These are phyloP conservation scores for Moelleriella libera DNA, from an alignment of 2,329 filamentous ascomycete species.

Conservation along the genomic window DNA sequence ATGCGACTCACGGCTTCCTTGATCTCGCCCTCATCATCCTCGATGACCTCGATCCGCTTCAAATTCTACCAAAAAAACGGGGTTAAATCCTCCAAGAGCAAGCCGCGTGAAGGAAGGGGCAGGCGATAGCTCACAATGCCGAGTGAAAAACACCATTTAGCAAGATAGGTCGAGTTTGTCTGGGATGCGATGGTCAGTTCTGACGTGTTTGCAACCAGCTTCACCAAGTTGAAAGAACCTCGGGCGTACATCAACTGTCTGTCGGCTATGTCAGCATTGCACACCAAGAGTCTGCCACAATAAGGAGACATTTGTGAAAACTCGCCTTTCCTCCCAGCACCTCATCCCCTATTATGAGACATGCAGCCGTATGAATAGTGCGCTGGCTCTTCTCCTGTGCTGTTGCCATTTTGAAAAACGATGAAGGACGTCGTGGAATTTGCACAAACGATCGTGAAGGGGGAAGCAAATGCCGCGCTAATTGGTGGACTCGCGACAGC, in stretches of 20 bases:
- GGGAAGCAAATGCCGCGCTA: constrained; percentile 51
- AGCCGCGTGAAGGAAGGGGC: background rate
- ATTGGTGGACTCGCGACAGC: constrained; percentile 62
- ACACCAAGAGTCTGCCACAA: too few relatives aligned
- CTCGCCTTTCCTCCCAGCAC: constrained; percentile 84
- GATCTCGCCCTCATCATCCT: constrained; percentile 84
- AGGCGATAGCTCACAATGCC: constrained; percentile 34
- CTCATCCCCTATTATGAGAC: constrained; percentile 93
- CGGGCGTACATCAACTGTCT: constrained; percentile 26
- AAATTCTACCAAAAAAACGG: constrained; percentile 35
- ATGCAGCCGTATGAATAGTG: constrained; percentile 78
- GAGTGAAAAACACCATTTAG: constrained; percentile 49
- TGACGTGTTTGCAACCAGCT: background rate
- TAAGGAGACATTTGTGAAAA: background rate
- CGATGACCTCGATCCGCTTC: constrained; percentile 83
- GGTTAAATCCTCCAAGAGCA: too few relatives aligned
- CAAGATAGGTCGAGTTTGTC: constrained; percentile 51
- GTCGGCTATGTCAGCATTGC: background rate
- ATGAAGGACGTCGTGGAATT: constrained; percentile 11
- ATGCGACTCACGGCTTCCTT: constrained; percentile 76
- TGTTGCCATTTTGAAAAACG: constrained; percentile 23
- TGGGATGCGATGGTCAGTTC: constrained; percentile 12
- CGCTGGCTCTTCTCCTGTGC: constrained; percentile 39
- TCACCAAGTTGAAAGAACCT: background rate
- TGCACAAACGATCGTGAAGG: constrained; percentile 15